phyloP scores from a whole-genome alignment of 345 rosid species.

The Melaleuca alternifolia region DNA sequence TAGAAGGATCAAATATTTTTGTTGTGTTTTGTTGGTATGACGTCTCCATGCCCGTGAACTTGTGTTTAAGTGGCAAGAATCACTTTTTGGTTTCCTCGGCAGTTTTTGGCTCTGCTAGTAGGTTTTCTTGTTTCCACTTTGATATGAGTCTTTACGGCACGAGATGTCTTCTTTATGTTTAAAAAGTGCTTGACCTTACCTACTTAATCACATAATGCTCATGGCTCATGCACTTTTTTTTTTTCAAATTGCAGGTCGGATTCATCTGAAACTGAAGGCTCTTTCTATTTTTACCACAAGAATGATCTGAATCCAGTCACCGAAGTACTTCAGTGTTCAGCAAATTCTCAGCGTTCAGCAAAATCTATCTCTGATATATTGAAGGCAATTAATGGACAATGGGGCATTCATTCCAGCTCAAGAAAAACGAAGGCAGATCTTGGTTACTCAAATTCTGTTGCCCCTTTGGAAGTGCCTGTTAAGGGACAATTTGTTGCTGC shows the following conservation, averaged over 20 bases:
- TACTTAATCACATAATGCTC: neutral
- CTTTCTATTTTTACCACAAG: slow-evolving; percentile 48
- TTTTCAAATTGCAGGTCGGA: slow-evolving; percentile 62
- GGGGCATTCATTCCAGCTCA: slow-evolving; percentile 35
- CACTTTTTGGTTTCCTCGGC: neutral
- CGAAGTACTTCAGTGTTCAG: slow-evolving; percentile 57
- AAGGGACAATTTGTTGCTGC: slow-evolving; percentile 20
- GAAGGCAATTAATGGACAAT: slow-evolving; percentile 50
- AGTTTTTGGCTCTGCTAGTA: neutral
- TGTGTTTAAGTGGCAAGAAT: neutral
- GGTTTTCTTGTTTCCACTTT: neutral
- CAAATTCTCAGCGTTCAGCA: neutral
- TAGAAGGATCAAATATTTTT: neutral
- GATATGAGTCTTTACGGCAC: neutral
- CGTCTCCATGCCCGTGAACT: neutral
- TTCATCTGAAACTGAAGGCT: slow-evolving; percentile 31
- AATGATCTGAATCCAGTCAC: slow-evolving; percentile 46
- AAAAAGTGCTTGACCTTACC: neutral
- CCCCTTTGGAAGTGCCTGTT: slow-evolving; percentile 9
- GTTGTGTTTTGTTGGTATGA: neutral
- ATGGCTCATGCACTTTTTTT: neutral
- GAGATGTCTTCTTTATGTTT: neutral
- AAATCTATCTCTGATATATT: slow-evolving; percentile 36
- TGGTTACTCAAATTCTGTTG: slow-evolving; percentile 20
- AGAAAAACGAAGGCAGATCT: slow-evolving; percentile 23